Base-by-base conservation (phyloP, 129 eudicot species). In the Heracleum sosnowskyi region DNA sequence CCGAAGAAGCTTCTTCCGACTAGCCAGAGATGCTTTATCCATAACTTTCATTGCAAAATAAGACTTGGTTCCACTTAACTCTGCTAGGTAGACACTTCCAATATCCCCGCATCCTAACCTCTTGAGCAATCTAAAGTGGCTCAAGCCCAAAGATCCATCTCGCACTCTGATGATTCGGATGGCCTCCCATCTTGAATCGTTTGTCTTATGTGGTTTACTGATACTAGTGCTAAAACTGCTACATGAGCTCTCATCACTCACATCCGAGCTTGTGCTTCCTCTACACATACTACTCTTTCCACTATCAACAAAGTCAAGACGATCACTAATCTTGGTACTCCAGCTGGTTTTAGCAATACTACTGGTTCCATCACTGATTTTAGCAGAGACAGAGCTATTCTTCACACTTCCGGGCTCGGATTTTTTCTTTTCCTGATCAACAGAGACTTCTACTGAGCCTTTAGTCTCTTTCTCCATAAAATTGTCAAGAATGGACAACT, bases 11-110 rank as follows among this genome's bases (percentile, higher is more conserved):
- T 85, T 85, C 79, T 85, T 85, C 13, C 86, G 80, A 36, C 83
- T 71, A 12, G 85, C 88, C 28, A 85, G 40, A 10, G 80, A 68
- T 34, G 83, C 82, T 75, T 85, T 84, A 74, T 84, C 86, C 86
- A 85, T 81, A 7, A 84, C 87, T 73, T 84, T 84, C 88, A 85
- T 85, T 3, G 88, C 88, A 76, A 85, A 85, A 47, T 78, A 85
- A 63, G 81, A 79, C 73, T 76, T 82, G 15, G 86, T 79, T 31
- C 88, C 85, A 79, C 86, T 69, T 53, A 85, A 82, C 47, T 85
- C 88, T 10, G 88, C 76, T 4, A 85, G 79, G 51, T 85, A 85
- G 31, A 85, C 88, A 55, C 88, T 85, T 63, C 88, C 88, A 60
- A 85, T 82, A 55, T 85, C 88, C 35, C 88, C 88, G 72, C 86